Evolutionary conservation across 768 basidiomycete species (phyloP).

Genomic region (Russula emetica): DNA sequence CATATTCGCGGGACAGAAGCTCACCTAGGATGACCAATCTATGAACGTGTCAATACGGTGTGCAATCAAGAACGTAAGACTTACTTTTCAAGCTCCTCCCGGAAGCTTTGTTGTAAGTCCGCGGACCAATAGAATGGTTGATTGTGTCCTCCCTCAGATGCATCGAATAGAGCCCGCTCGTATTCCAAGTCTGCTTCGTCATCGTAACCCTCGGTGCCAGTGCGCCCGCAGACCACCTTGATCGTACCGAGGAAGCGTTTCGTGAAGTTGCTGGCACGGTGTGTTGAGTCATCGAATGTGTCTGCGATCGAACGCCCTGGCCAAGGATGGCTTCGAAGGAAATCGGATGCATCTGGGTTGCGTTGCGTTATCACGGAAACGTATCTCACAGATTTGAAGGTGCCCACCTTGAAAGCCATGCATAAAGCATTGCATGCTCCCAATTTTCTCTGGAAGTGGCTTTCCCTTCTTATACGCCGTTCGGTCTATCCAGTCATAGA

Average conservation of each 20-base stretch:
- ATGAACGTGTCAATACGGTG: conserved; percentile 24
- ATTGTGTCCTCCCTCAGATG: conserved; percentile 52
- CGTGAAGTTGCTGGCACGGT: conserved; percentile 62
- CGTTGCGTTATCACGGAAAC: neutral
- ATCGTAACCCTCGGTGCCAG: conserved; percentile 60
- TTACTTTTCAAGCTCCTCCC: conserved; percentile 85
- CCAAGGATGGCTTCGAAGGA: conserved; percentile 81
- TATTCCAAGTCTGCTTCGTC: conserved; percentile 75
- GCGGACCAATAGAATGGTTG: conserved; percentile 81
- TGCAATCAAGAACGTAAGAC: conserved; percentile 27
- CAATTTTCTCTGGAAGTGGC: conserved; percentile 79
- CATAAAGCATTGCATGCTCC: conserved; percentile 86
- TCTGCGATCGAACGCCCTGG: conserved; percentile 80
- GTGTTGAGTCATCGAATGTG: conserved; percentile 80
- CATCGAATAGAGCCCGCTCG: conserved; percentile 63
- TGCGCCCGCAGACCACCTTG: conserved; percentile 80
- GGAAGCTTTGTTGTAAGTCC: conserved; percentile 71
- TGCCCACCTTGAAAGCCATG: conserved; percentile 69
- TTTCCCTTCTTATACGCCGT: conserved; percentile 80
- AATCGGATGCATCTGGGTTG: conserved; percentile 73
- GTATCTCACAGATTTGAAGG: neutral
- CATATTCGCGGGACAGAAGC: conserved; percentile 16
- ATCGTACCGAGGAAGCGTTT: conserved; percentile 66
- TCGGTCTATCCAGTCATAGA: conserved; percentile 88
- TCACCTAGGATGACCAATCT: conserved; percentile 82